Evolutionary conservation across 208 protist genomes (phyloP).

Genomic region (Crithidia bombi): DNA sequence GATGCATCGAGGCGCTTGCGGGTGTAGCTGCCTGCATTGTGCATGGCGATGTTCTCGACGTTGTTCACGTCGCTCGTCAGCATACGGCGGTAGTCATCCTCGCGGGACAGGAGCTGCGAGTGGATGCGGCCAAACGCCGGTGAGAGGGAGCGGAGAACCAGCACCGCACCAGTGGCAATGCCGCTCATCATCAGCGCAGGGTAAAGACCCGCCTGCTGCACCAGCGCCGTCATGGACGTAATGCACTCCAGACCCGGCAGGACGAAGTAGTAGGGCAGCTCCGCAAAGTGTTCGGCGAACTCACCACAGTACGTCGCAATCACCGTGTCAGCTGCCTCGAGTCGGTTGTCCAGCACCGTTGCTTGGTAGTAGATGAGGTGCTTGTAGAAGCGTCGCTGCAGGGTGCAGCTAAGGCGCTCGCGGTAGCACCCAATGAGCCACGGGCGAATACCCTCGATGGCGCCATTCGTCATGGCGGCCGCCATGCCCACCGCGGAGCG

Average conservation of each 20-base stretch:
- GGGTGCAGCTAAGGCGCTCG: slow-evolving; percentile 70
- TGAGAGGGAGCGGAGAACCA: slow-evolving; percentile 57
- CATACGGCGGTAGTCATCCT: slow-evolving; percentile 85
- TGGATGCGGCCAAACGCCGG: slow-evolving; percentile 84
- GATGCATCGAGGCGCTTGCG: slow-evolving; percentile 59
- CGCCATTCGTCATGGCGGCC: slow-evolving; percentile 52
- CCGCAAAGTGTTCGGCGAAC: slow-evolving; percentile 90
- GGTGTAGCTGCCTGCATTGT: slow-evolving; percentile 66
- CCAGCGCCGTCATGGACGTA: slow-evolving; percentile 62
- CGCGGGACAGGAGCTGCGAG: slow-evolving; percentile 65
- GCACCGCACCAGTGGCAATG: slow-evolving; percentile 56
- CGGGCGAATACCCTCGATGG: slow-evolving; percentile 73
- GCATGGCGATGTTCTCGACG: slow-evolving; percentile 88
- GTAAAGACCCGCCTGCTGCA: slow-evolving; percentile 56
- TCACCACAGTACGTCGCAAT: slow-evolving; percentile 88
- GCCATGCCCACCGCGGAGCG: slow-evolving; percentile 53
- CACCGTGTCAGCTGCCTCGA: slow-evolving; percentile 76
- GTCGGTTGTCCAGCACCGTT: slow-evolving; percentile 71
- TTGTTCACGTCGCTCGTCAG: slow-evolving; percentile 68
- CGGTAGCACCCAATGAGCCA: slow-evolving; percentile 87
- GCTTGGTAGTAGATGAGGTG: slow-evolving; percentile 85
- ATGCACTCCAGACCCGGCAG: slow-evolving; percentile 70
- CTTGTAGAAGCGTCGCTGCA: slow-evolving; percentile 85
- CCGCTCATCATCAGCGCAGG: slow-evolving; percentile 52
- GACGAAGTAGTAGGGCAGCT: slow-evolving; percentile 90